Evolutionary conservation across 345 rosid species (phyloP), one percentile per base, ranked within the genome.

Genomic region (Punica granatum): DNA sequence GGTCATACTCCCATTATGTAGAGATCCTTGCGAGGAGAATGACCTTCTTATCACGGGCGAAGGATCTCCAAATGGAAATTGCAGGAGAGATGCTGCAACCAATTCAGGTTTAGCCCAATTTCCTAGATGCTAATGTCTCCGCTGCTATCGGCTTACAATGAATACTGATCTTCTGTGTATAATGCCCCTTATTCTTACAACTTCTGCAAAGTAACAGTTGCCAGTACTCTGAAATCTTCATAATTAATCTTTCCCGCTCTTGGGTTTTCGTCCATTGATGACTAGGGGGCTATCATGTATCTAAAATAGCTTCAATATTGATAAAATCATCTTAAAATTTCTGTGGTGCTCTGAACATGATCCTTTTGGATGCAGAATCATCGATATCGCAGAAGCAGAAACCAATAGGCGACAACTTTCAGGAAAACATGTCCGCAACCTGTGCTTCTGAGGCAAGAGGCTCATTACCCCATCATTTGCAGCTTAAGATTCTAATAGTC

Each of bases 401-500:
- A 66, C 46, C 78, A 61, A 69, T 59, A 48, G 73, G 73, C 73
- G 75, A 74, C 48, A 70, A 69, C 64, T 51, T 73, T 54, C 75
- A 59, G 76, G 77, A 77, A 65, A 64, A 69, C 75, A 73, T 81
- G 51, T 46, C 67, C n/a, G 48, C 62, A 34, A 72, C 75, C 66
- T 68, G 75, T 67, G 74, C 63, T 58, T 56, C 78, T 36, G 80
- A 82, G 82, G 85, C 77, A 80, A 82, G 88, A 76, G 58, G 43
- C 48, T 33, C n/a, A 7, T 44, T 11, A 30, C 34, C 9, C 30
- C 61, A 56, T 56, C 25, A 32, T 30, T 35, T 33, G 11, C 39
- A n/a, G 70, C 30, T 51, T n/a, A n/a, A 32, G 63, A 37, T 10
- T 31, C 39, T 19, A 39, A 4, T 11, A 14, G n/a, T 71, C 33